Percentiles rank a stretch among this genome's conserved stretches.
Conservation (phyloP, 352 stramenopile species). For the Phytophthora podocarpi region DNA sequence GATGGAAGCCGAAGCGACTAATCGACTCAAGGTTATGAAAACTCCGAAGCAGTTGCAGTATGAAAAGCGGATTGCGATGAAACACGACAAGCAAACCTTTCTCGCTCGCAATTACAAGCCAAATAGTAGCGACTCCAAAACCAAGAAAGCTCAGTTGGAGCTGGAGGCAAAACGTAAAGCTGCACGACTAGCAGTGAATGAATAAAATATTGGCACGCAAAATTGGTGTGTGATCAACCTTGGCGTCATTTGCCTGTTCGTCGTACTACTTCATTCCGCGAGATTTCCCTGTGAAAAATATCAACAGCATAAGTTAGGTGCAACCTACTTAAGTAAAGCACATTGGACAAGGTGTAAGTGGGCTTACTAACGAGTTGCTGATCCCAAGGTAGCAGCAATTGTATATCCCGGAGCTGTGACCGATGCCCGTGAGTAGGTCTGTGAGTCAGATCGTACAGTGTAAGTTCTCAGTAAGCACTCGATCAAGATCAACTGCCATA, state of each 20-base stretch:
- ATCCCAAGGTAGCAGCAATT: constrained; percentile 7
- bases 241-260: no score
- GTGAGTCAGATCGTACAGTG: background rate
- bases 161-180: constrained; percentile 43
- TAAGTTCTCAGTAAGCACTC: background rate
- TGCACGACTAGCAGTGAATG: background rate
- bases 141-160: constrained; percentile 60
- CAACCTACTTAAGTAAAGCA: background rate
- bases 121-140: constrained; percentile 52
- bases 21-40: constrained; percentile 41
- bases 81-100: constrained; percentile 56
- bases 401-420: constrained; percentile 10
- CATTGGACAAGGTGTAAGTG: background rate
- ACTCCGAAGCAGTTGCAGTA: constrained; percentile 70
- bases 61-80: constrained; percentile 63
- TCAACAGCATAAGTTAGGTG: background rate
- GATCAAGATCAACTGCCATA: constrained; percentile 15
- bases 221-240: background rate
- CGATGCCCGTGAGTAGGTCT: constrained; percentile 7
- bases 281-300: constrained; percentile 15
- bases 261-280: constrained; percentile 11
- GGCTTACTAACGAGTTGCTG: constrained; percentile 29
- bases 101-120: constrained; percentile 70
- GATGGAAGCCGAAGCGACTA: constrained; percentile 45
- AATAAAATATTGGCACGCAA: constrained; percentile 6